Percentiles rank a stretch among this genome's conserved stretches.
Evolutionary conservation across 2,329 filamentous ascomycete species (phyloP).

Genomic region (Alternaria arborescens): DNA sequence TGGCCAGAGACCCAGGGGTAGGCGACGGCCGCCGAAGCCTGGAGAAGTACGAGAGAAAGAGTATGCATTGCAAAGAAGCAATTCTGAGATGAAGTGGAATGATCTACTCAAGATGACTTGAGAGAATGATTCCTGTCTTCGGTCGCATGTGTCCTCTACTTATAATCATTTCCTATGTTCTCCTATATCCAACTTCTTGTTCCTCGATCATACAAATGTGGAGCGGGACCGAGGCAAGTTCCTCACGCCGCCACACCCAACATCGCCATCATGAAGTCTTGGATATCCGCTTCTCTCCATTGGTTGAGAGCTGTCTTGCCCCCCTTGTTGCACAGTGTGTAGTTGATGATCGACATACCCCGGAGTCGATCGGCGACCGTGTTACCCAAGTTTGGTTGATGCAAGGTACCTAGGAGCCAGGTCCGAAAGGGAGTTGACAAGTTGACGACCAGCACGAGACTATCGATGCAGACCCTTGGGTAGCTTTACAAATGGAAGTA

Average conservation of each 20-base stretch:
- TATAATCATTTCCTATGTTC: neutral
- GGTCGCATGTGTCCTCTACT: neutral
- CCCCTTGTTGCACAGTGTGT: neutral
- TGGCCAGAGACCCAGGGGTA: slow-evolving; percentile 32
- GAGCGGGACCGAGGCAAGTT: slow-evolving; percentile 5
- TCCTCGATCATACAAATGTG: neutral
- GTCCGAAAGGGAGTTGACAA: slow-evolving; percentile 2
- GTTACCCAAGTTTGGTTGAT: neutral
- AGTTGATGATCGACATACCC: slow-evolving; percentile 7
- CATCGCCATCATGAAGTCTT: neutral
- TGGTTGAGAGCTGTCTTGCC: neutral
- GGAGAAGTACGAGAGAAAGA: slow-evolving; percentile 28
- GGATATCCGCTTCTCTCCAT: slow-evolving; percentile 1
- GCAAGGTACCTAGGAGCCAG: neutral
- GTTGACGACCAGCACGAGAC: neutral
- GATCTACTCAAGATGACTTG: slow-evolving; percentile 1
- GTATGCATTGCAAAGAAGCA: slow-evolving; percentile 20
- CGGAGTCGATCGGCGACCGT: neutral
- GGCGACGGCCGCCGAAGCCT: slow-evolving; percentile 23
- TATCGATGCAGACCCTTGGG: slow-evolving; percentile 3
- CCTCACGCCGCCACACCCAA: neutral
- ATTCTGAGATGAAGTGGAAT: neutral
- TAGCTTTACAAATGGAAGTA: slow-evolving; percentile 1
- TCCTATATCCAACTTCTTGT: neutral
- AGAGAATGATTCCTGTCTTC: neutral